These are phyloP conservation scores for Malus hybrid DNA, from an alignment of 331 rosid species.

Conservation along the genomic window DNA sequence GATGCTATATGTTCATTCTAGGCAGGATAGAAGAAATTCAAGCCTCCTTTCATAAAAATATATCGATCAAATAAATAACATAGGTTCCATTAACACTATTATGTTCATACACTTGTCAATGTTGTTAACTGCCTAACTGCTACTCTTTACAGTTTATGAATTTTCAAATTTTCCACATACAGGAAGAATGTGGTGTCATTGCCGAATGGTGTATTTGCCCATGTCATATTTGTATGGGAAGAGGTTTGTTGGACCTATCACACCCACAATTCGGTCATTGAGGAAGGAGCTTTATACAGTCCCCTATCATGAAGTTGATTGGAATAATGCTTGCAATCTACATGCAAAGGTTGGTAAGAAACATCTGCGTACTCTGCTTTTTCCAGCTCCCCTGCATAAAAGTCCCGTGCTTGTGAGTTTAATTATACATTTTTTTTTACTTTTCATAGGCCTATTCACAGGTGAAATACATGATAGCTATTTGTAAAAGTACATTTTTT, in stretches of 20 bases:
- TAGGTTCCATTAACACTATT: neutral
- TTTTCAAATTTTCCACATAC: neutral
- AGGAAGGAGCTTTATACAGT: conserved; percentile 13
- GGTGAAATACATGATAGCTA: neutral
- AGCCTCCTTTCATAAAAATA: neutral
- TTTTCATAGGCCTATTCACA: neutral
- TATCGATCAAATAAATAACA: neutral
- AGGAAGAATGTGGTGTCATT: conserved; percentile 17
- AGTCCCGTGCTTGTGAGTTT: neutral
- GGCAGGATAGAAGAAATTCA: neutral
- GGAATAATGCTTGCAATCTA: conserved; percentile 9
- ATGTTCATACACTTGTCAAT: neutral
- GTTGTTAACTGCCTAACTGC: neutral
- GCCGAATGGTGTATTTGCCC: conserved; percentile 16
- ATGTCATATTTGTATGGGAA: conserved; percentile 21
- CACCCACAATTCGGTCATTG: conserved; percentile 8
- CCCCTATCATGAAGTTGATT: conserved; percentile 14
- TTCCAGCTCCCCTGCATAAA: neutral
- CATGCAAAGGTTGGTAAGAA: conserved; percentile 7
- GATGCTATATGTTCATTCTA: neutral
- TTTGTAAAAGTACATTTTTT: neutral
- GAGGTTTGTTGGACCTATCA: conserved; percentile 15
- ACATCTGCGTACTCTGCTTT: neutral
- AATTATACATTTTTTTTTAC: neutral
- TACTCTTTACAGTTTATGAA: neutral